These are phyloP conservation scores for Tolypocladium amazonense DNA, from an alignment of 2,329 filamentous ascomycete genomes.

Conservation along the genomic window DNA sequence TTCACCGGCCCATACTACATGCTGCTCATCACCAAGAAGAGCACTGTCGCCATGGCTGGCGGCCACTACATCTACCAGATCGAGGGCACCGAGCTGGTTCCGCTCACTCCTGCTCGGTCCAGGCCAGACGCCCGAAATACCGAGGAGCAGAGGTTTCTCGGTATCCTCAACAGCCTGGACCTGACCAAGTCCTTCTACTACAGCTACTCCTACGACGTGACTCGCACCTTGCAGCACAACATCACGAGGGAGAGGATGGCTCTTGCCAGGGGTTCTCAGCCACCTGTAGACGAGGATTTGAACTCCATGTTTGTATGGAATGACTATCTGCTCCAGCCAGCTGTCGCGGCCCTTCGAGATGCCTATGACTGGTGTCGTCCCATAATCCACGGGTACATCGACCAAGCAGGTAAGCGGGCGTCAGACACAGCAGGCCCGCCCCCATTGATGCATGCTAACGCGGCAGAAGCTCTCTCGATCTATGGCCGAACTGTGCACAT, in stretches of 20 bases:
- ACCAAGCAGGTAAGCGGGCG: conserved; percentile 55
- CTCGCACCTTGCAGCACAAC: conserved; percentile 83
- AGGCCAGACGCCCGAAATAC: conserved; percentile 70
- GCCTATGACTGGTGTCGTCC: conserved; percentile 94
- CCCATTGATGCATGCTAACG: too few species aligned
- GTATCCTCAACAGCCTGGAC: conserved; percentile 84
- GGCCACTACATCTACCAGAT: conserved; percentile 95
- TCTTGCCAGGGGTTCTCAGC: conserved; percentile 52
- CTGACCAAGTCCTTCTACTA: conserved; percentile 92
- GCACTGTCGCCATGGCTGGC: conserved; percentile 89
- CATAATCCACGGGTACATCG: conserved; percentile 91
- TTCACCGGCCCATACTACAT: conserved; percentile 97
- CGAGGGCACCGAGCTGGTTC: conserved; percentile 84
- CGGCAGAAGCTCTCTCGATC: conserved; percentile 52
- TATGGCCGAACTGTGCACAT: conserved; percentile 87
- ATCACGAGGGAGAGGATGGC: conserved; percentile 70
- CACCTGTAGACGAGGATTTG: conserved; percentile 52
- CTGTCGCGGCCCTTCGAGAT: conserved; percentile 57
- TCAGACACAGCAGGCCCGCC: too few species aligned
- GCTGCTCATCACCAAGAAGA: conserved; percentile 91
- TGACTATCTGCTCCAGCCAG: conserved; percentile 73
- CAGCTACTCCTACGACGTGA: conserved; percentile 96
- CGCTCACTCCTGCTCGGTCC: conserved; percentile 66
- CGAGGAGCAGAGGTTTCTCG: conserved; percentile 81
- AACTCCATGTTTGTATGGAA: conserved; percentile 99